These are phyloP conservation scores for Tetradesmus lagerheimii DNA, from an alignment of 139 green algal genomes.

Conservation along the genomic window DNA sequence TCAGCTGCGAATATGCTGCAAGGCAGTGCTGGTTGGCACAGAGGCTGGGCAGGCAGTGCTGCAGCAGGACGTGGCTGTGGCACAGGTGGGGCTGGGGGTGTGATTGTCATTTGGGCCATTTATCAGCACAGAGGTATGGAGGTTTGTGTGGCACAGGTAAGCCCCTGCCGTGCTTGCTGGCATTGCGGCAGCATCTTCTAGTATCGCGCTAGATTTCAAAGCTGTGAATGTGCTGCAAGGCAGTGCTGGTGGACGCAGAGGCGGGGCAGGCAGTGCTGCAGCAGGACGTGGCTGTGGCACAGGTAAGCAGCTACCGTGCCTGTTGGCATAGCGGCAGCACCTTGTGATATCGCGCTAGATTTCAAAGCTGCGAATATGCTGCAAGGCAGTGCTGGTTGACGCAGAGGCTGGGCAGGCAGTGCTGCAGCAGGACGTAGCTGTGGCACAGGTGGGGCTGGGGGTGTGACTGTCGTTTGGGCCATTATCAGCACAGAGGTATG, in stretches of 20 bases:
- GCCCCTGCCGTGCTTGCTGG: no score
- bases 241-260: constrained; percentile 65
- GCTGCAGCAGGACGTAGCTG: constrained; percentile 45
- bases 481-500: no score
- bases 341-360: no score
- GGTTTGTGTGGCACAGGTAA: no score
- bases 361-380: no score
- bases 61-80: constrained; percentile 41
- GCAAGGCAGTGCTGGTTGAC: constrained; percentile 52
- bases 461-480: no score
- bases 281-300: constrained; percentile 48
- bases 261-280: constrained; percentile 42
- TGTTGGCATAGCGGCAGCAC: no score
- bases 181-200: no score
- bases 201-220: no score
- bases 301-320: constrained; percentile 51
- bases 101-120: no score
- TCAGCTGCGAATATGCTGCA: no score
- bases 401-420: constrained; percentile 46
- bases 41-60: constrained; percentile 51
- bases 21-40: constrained; percentile 59
- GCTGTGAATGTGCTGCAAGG: neutral
- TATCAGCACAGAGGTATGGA: no score
- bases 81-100: constrained; percentile 49
- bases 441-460: constrained; percentile 52